Evolutionary conservation across 2,329 filamentous ascomycete genomes (phyloP).

Genomic region (Xylariaceae sp.): DNA sequence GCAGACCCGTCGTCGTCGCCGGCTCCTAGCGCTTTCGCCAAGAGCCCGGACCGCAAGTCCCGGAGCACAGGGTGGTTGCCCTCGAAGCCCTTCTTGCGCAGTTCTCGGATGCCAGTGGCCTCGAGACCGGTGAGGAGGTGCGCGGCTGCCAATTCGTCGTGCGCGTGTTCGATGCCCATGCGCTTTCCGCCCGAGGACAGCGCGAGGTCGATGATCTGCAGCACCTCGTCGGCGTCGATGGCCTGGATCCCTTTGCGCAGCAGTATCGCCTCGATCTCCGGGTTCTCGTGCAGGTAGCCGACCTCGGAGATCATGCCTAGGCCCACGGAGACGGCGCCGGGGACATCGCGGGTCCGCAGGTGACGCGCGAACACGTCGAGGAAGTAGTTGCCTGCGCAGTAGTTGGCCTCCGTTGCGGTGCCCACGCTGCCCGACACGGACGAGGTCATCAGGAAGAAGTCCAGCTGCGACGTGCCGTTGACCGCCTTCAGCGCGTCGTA

Average conservation of each 20-base stretch:
- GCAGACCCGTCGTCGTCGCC: neutral
- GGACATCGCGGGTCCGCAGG: constrained; percentile 19
- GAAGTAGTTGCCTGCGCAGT: constrained; percentile 33
- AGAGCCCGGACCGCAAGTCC: constrained; percentile 10
- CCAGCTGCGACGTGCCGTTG: constrained; percentile 13
- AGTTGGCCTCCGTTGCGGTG: constrained; percentile 31
- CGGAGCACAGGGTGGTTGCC: constrained; percentile 4
- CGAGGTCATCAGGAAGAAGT: constrained; percentile 31
- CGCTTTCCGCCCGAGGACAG: constrained; percentile 13
- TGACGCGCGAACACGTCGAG: constrained; percentile 30
- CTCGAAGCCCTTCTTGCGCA: constrained; percentile 17
- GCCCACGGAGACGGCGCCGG: constrained; percentile 22
- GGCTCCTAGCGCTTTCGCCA: neutral
- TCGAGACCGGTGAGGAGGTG: constrained; percentile 24
- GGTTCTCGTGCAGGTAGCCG: constrained; percentile 30
- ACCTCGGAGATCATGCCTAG: constrained; percentile 32
- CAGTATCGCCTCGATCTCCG: constrained; percentile 17
- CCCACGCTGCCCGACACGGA: constrained; percentile 30
- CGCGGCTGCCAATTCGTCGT: constrained; percentile 1
- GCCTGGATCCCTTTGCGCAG: constrained; percentile 20
- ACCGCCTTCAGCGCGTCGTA: constrained; percentile 3
- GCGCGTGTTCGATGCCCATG: constrained; percentile 2
- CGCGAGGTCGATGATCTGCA: constrained; percentile 25
- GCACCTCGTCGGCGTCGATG: constrained; percentile 21
- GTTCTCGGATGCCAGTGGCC: constrained; percentile 11